phyloP scores from a whole-genome alignment of 352 stramenopile species.

The Pythium rishiriense region DNA sequence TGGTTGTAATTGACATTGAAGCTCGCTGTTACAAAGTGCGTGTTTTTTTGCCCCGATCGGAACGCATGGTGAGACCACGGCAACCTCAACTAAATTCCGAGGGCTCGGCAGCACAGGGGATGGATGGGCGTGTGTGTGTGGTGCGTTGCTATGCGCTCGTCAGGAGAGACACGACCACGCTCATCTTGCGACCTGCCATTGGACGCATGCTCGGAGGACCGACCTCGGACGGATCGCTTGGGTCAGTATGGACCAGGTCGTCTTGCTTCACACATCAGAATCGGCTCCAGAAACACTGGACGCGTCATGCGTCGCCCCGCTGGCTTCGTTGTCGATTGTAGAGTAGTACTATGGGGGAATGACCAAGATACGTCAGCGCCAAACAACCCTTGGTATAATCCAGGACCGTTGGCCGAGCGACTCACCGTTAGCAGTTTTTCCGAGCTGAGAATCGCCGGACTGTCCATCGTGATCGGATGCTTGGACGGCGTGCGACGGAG shows the following conservation, averaged over 20 bases:
- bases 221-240: too few species aligned
- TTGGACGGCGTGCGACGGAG: neutral
- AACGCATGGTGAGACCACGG: too few species aligned
- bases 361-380: neutral
- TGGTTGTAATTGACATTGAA: conserved; percentile 12
- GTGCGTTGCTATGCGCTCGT: too few species aligned
- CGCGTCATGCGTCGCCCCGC: neutral
- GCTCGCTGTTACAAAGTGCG: too few species aligned
- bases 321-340: neutral
- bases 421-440: neutral
- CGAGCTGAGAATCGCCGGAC: neutral
- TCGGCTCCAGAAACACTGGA: neutral
- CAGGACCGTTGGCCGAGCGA: neutral
- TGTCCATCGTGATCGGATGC: neutral
- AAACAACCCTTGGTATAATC: neutral
- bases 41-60: too few species aligned
- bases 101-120: too few species aligned
- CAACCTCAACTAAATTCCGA: too few species aligned
- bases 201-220: too few species aligned
- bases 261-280: neutral
- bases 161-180: too few species aligned
- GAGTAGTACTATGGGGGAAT: neutral
- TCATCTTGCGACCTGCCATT: too few species aligned
- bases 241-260: too few species aligned
- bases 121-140: too few species aligned